Base-by-base conservation (phyloP, 805 yeast genomes). In the Wickerhamomyces bisporus region DNA sequence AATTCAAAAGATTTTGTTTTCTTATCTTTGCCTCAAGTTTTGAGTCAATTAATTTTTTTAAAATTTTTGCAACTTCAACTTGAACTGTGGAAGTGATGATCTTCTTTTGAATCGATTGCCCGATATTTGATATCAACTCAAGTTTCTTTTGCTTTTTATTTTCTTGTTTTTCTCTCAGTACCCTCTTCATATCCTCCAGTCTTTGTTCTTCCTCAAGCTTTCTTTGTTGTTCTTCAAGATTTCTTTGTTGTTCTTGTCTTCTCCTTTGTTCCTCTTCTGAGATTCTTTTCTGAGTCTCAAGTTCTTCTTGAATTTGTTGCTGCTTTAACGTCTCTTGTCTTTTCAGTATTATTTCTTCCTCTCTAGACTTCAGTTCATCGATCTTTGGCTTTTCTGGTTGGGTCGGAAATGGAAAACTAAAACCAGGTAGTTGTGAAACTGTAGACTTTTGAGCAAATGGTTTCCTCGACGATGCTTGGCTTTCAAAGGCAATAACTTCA, bases 1-100 rank as follows among this genome's bases (percentile, higher is more conserved):
- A 41, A 0, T 65, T 53, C 3, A 77, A 54, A 1, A 66, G 36
- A 18, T 57, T 43, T 41, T 55, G 62, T 32, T 43, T 45, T 18
- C 43, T 38, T 21, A 42, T 17, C 6, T 42, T 33, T n/a, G 44
- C 33, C 8, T 37, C 43, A 3, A 47, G 35, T 18, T 47, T 47
- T 11, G 35, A 39, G 5, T 38, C 15, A 4, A 52, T 40, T 5
- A 48, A 21, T 19, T 52, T 43, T 3, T 10, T 21, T 7, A 40
- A 26, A 7, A 46, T 28, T 32, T 35, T 19, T 13, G 40, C 18
- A 13, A 48, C 29, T 21, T 44, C 34, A 2, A 37, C 32, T 1
- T 35, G 27, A 24, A 61, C 53, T 20, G 53, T 53, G 6, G 36
- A 36, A 3, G 49, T 43, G 6, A 63, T 44, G 4, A 63, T 34